Percentiles rank a stretch among this genome's conserved stretches.
phyloP scores from a whole-genome alignment of 2,329 filamentous ascomycete species.

The Hypoxylon sp. region DNA sequence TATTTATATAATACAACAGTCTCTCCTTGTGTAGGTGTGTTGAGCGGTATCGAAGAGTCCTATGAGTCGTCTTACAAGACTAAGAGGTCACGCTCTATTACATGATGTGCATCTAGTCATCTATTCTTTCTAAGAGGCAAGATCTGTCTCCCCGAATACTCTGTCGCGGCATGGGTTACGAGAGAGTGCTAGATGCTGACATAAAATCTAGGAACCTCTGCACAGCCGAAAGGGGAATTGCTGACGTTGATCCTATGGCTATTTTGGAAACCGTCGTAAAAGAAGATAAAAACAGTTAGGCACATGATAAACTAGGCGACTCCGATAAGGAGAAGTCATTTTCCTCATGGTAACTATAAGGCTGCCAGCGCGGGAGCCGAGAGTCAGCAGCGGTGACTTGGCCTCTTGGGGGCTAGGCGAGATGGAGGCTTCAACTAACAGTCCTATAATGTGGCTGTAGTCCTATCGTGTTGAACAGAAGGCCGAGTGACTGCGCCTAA shows the following conservation, averaged over 20 bases:
- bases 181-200: slow-evolving; percentile 25
- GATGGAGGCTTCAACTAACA: not conserved
- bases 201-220: slow-evolving; percentile 21
- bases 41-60: not conserved
- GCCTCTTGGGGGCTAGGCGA: not conserved
- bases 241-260: slow-evolving; percentile 28
- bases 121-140: slow-evolving; percentile 11
- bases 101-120: slow-evolving; percentile 32
- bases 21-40: not conserved
- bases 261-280: slow-evolving; percentile 11
- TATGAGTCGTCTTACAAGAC: slow-evolving; percentile 15
- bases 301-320: slow-evolving; percentile 3
- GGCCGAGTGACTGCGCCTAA: slow-evolving; percentile 6
- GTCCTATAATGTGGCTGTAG: slow-evolving; percentile 12
- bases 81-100: slow-evolving; percentile 28
- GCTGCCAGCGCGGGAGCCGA: slow-evolving; percentile 1
- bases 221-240: slow-evolving; percentile 23
- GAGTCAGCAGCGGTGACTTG: slow-evolving; percentile 7
- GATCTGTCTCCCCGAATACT: slow-evolving; percentile 25
- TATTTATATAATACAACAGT: slow-evolving; percentile 19
- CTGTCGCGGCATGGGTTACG: slow-evolving; percentile 4
- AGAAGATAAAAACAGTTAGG: not conserved
- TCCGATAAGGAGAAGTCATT: slow-evolving; percentile 5
- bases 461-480: not conserved
- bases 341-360: not conserved